Percentiles rank a stretch among this genome's conserved stretches.
Evolutionary conservation across 108 stramenopile species (phyloP).

Genomic region (Nitzschia putrida): DNA sequence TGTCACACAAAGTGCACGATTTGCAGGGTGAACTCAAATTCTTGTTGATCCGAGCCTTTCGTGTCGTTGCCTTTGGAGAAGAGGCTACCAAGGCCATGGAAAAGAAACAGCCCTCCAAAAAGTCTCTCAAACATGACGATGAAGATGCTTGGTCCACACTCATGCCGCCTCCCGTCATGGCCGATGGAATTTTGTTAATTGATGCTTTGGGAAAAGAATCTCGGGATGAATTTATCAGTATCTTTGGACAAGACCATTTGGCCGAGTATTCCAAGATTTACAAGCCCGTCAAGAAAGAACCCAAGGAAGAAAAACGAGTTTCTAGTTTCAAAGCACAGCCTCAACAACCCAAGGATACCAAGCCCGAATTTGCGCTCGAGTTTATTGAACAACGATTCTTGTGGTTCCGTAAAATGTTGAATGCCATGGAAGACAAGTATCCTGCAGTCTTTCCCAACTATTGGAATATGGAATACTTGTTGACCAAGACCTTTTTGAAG

Average conservation of each 20-base stretch:
- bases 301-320: constrained; percentile 38
- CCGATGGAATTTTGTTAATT: constrained; percentile 90
- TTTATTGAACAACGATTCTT: constrained; percentile 90
- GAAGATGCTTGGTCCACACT: constrained; percentile 40
- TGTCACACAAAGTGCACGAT: constrained; percentile 61
- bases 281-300: constrained; percentile 43
- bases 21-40: constrained; percentile 59
- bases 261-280: constrained; percentile 76
- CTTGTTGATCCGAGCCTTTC: constrained; percentile 67
- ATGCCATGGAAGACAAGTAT: constrained; percentile 74
- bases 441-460: constrained; percentile 86
- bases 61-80: constrained; percentile 59
- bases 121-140: constrained; percentile 21
- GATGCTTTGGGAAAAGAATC: constrained; percentile 90
- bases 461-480: constrained; percentile 87
- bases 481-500: constrained; percentile 77
- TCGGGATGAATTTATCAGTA: constrained; percentile 70
- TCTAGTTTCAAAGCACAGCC: constrained; percentile 64
- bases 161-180: constrained; percentile 63
- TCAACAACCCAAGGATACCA: constrained; percentile 28
- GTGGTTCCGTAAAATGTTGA: constrained; percentile 88
- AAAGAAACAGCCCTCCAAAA: constrained; percentile 34
- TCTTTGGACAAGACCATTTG: constrained; percentile 86
- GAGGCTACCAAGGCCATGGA: constrained; percentile 43
- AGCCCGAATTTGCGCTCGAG: constrained; percentile 64